Evolutionary conservation across 495 filamentous ascomycete species (phyloP), one percentile per base, ranked within the genome.

Genomic region (Neurospora intermedia): DNA sequence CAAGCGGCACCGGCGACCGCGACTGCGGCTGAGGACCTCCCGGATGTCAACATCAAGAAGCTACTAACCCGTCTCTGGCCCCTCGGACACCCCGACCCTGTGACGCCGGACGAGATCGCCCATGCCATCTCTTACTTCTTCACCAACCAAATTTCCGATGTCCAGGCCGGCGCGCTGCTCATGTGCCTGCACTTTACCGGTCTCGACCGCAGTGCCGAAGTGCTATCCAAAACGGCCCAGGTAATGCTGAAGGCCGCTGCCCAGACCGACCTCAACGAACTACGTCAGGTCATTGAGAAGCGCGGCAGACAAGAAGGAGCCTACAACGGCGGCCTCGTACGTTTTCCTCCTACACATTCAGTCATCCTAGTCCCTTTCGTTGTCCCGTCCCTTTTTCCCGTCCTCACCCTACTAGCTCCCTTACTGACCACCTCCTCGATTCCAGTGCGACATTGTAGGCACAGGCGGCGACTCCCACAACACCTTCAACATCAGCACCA

Each of bases 401-500:
- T 43, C n/a, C 43, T 38, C 20, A 40, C 4, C 43, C 71, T 39
- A 59, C 1, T 46, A 20, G 6, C 10, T n/a, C 41, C n/a, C 45
- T 54, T 31, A 75, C 74, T 72, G 54, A 69, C 59, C 43, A 70
- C n/a, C 71, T 62, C 35, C 54, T 31, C 40, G 27, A 41, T 43
- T 18, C 73, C 74, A 94, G 91, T 95, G 94, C 82, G 96, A 99
- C 81, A 97, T 99, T 77, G 96, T 98, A 66, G 96, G 96, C 77
- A 99, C 96, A 16, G 96, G 96, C 70, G 96, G 96, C 78, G 96
- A 98, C 83, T 91, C 91, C 42, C 94, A 98, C 85, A 92, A 94
- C 80, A 99, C 96, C 23, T 98, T 97, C 89, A 99, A 99, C 81
- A 93, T 99, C 80, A 93, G 90, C 75, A 98, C 96, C 4, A 97